Conservation (phyloP, 1,284 basidiomycete species). For the Cryptococcus sp. region DNA sequence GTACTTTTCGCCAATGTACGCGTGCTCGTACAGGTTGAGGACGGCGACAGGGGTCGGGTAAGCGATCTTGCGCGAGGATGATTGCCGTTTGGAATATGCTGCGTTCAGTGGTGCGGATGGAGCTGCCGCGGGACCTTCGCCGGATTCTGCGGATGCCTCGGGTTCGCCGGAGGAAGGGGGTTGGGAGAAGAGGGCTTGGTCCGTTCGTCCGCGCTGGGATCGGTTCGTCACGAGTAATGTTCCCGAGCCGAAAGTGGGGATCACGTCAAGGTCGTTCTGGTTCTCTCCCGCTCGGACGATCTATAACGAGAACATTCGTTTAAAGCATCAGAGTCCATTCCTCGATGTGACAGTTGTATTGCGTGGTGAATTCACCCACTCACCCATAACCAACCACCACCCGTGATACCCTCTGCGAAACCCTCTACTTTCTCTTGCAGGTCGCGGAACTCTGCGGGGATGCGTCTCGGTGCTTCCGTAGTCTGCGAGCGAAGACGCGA, state of each 20-base stretch:
- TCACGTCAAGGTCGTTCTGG: conserved; percentile 37
- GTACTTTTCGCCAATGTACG: conserved; percentile 84
- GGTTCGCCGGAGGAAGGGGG: conserved; percentile 17
- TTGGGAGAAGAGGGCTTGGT: conserved; percentile 32
- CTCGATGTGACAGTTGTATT: neutral
- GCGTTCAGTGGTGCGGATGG: conserved; percentile 11
- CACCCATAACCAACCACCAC: conserved; percentile 76
- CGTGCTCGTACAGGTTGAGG: conserved; percentile 84
- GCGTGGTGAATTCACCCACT: conserved; percentile 52
- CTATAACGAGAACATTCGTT: conserved; percentile 16
- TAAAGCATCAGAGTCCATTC: neutral
- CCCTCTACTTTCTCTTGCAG: conserved; percentile 47
- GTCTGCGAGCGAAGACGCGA: conserved; percentile 22
- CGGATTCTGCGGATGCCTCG: conserved; percentile 9
- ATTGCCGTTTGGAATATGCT: conserved; percentile 1
- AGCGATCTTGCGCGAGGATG: conserved; percentile 4
- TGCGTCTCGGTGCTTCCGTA: conserved; percentile 27
- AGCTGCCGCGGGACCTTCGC: neutral
- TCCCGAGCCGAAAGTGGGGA: conserved; percentile 79
- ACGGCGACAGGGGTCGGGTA: conserved; percentile 61
- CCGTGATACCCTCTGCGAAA: conserved; percentile 51
- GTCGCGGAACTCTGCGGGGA: conserved; percentile 29
- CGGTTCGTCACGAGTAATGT: conserved; percentile 71
- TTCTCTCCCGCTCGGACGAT: conserved; percentile 41
- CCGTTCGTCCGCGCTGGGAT: conserved; percentile 47